A percentile compares a stretch with the other conserved stretches of the same genome.
These are phyloP conservation scores for Leccinum subgranulosum DNA, from an alignment of 768 basidiomycete species.

Conservation along the genomic window DNA sequence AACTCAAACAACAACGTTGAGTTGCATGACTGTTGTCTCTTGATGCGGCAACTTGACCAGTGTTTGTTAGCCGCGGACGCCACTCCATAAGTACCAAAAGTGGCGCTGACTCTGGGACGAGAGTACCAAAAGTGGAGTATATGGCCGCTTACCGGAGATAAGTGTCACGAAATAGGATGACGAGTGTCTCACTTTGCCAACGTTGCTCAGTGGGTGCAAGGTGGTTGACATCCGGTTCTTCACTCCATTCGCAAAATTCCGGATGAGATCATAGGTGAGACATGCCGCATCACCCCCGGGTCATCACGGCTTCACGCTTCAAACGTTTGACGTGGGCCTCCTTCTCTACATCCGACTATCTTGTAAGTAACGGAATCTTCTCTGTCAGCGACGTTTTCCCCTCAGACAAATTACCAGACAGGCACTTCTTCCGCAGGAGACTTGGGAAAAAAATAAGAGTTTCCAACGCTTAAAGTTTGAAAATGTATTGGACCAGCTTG, in stretches of 20 bases:
- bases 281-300: constrained; percentile 2
- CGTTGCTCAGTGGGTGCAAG: background rate
- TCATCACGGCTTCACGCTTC: background rate
- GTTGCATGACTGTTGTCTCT: background rate
- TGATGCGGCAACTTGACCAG: background rate
- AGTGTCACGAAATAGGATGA: constrained; percentile 9
- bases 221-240: background rate
- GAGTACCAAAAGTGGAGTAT: background rate
- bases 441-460: background rate
- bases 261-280: constrained; percentile 16
- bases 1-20: constrained; percentile 5
- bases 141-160: constrained; percentile 1
- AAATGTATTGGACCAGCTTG: background rate
- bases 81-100: background rate
- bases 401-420: background rate
- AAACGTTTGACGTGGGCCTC: background rate
- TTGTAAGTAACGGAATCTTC: constrained; percentile 1
- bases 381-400: background rate
- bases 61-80: background rate
- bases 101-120: background rate
- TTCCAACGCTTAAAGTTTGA: background rate
- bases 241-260: background rate
- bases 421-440: background rate
- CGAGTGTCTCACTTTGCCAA: constrained; percentile 20
- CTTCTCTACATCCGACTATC: background rate